phyloP scores from a whole-genome alignment of 2,329 filamentous ascomycete genomes.

The Tolypocladium endophyticum region DNA sequence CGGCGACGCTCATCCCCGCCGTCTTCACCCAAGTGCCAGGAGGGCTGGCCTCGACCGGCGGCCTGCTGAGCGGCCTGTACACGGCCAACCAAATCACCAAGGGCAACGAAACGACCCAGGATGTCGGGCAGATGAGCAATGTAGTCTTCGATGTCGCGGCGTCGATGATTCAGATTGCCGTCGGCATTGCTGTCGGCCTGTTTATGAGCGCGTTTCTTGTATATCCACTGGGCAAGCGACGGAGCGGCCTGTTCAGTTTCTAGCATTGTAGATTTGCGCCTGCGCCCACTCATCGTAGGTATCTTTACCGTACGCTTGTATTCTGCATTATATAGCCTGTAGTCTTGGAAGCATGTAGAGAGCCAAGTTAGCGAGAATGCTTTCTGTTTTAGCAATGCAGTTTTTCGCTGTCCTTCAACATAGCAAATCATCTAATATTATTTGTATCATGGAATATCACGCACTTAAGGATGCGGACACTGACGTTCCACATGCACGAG shows the following conservation, averaged over 20 bases:
- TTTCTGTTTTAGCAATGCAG: background rate
- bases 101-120: constrained; percentile 25
- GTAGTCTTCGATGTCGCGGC: constrained; percentile 35
- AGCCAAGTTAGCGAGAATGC: background rate
- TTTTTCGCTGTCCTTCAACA: too few relatives aligned
- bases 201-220: constrained; percentile 38
- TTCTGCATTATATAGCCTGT: background rate
- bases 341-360: background rate
- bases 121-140: constrained; percentile 9
- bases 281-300: background rate
- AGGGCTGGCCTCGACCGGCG: constrained; percentile 35
- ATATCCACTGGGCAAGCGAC: constrained; percentile 38
- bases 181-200: constrained; percentile 39
- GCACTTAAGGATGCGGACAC: too few relatives aligned
- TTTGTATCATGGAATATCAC: background rate
- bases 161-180: constrained; percentile 42
- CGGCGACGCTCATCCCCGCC: constrained; percentile 34
- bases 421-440: background rate
- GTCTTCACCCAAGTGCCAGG: constrained; percentile 39
- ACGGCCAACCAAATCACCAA: constrained; percentile 34
- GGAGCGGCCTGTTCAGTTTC: constrained; percentile 39
- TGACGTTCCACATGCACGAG: background rate
- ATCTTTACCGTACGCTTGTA: background rate
- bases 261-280: constrained; percentile 9
- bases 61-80: constrained; percentile 32